Base-by-base conservation (phyloP, 805 yeast genomes). In the Wickerhamia fluorescens region DNA sequence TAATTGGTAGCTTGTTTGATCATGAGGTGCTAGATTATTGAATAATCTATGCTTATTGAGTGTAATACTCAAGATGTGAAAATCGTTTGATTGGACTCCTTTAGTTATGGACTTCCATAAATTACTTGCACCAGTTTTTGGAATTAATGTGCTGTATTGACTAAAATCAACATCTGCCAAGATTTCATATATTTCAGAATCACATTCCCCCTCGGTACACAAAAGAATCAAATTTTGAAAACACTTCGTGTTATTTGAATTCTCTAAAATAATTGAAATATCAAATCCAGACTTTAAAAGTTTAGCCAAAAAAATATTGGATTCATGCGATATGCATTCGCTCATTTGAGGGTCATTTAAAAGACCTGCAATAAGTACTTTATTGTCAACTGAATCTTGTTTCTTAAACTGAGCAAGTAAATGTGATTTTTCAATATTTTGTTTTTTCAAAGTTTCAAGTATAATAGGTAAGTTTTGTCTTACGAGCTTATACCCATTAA, bases 401-500 rank as follows among this genome's bases (percentile, higher is more conserved):
- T 15, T 12, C 8, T 13, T 14, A 5, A 33, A 20, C 16, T 22
- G 14, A 10, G 16, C 15, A 7, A 20, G 22, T 8, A 30, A 12
- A 2, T 15, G 15, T 3, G 21, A 8, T 10, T 25, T 12, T 7
- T 9, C 7, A 15, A 20, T 3, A 4, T 11, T 7, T 5, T 23
- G 25, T 9, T 20, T 12, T 6, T 11, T 11, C 20, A 54, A 38
- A 24, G 48, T 44, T 2, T 37, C 20, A n/a, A 24, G n/a, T 6
- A 56, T 15, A 5, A 23, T 11, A 1, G 9, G 12, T 5, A 41
- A 12, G 25, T 55, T 46, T 0, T 38, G 42, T 12, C 34, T 34
- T 11, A 59, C 28, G 15, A 59, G 30, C 1, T 30, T 24, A 18
- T 38, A 41, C 1, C 65, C 66, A 34, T 61, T 61, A 42, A 71